Percentiles rank a stretch among this genome's conserved stretches.
Conservation (phyloP, 2,329 filamentous ascomycete species). For the Aspergillus pseudoglaucus region DNA sequence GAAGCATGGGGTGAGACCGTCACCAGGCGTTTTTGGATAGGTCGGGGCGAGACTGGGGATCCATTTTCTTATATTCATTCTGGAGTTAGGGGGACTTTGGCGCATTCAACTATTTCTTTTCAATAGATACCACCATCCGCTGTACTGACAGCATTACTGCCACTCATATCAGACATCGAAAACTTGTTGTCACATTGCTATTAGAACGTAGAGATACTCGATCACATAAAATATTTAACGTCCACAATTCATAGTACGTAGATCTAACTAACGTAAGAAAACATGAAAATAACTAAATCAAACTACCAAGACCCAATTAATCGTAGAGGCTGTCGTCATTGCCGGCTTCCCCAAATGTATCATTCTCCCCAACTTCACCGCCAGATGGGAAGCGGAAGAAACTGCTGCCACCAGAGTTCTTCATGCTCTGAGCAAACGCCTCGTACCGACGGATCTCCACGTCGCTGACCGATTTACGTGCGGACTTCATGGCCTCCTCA, state of each 20-base stretch:
- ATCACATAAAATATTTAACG: not conserved
- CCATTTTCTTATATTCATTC: not conserved
- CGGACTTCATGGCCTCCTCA: constrained; percentile 95
- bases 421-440: constrained; percentile 98
- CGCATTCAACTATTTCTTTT: not conserved
- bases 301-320: constrained; percentile 47
- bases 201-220: constrained; percentile 2
- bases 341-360: constrained; percentile 72
- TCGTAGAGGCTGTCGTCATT: constrained; percentile 97
- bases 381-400: constrained; percentile 92
- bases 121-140: not conserved
- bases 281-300: constrained; percentile 31
- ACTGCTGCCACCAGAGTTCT: constrained; percentile 89
- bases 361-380: constrained; percentile 49
- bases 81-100: not conserved
- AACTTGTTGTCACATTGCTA: not conserved
- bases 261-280: constrained; percentile 35
- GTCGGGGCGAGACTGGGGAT: not conserved
- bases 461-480: constrained; percentile 87
- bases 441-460: constrained; percentile 98
- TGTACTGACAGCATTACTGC: constrained; percentile 8
- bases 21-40: not conserved
- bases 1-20: not conserved
- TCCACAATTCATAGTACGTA: constrained; percentile 1
- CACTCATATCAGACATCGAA: constrained; percentile 12